Conservation (phyloP, 2,329 filamentous ascomycete genomes). For the Macrophomina pseudophaseolina region DNA sequence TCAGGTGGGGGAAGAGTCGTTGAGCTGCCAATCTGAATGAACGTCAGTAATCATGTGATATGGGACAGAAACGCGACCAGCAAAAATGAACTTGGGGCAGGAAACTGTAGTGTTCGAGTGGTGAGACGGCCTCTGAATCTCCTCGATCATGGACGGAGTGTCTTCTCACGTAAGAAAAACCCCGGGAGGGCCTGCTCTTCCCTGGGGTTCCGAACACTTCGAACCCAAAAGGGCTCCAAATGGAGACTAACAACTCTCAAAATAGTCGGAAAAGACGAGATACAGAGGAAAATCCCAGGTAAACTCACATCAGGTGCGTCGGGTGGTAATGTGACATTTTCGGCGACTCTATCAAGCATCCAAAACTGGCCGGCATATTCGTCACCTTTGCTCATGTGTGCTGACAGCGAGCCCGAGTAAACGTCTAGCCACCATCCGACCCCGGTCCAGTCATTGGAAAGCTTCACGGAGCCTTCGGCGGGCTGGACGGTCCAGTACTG, state of each 20-base stretch:
- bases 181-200: too few species aligned
- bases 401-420: not conserved
- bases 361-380: slow-evolving; percentile 11
- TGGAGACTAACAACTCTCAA: not conserved
- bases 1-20: not conserved
- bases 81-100: not conserved
- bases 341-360: slow-evolving; percentile 10
- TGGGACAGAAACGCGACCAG: not conserved
- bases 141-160: too few species aligned
- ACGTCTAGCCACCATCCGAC: slow-evolving; percentile 15
- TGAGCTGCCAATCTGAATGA: not conserved
- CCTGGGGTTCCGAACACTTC: too few species aligned
- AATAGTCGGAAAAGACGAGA: not conserved
- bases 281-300: not conserved
- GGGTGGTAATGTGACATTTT: slow-evolving; percentile 10
- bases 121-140: too few species aligned
- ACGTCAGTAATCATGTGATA: not conserved
- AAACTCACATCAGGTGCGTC: slow-evolving; percentile 12
- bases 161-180: too few species aligned
- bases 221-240: too few species aligned
- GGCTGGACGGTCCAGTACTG: slow-evolving; percentile 19
- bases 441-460: slow-evolving; percentile 23
- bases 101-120: too few species aligned
- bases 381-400: slow-evolving; percentile 1
- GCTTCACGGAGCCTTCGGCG: not conserved